Conservation (phyloP, 495 filamentous ascomycete species). For the Aspergillus funiculosus region DNA sequence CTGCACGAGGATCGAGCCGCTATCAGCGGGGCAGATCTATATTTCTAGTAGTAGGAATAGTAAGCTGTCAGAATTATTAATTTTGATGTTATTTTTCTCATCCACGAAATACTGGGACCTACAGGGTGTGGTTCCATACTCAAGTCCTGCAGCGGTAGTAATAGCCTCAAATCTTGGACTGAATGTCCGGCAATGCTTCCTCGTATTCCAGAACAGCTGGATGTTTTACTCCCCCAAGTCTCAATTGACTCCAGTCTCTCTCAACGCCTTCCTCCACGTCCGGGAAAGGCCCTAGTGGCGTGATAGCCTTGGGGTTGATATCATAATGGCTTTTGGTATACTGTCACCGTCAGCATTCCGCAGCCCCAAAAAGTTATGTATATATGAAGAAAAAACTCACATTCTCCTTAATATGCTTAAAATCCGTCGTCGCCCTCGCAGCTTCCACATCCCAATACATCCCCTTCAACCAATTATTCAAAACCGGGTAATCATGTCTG, state of each 20-base stretch:
- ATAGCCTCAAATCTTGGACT: too few relatives aligned
- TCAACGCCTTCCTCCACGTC: conserved; percentile 49
- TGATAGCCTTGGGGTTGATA: conserved; percentile 59
- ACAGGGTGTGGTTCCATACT: too few relatives aligned
- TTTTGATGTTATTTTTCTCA: too few relatives aligned
- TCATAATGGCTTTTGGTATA: conserved; percentile 51
- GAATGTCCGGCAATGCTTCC: neutral
- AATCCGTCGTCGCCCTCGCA: conserved; percentile 50
- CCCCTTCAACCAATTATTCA: conserved; percentile 48
- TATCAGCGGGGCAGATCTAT: too few relatives aligned
- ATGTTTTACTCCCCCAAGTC: conserved; percentile 20
- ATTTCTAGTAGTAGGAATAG: too few relatives aligned
- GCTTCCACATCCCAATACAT: conserved; percentile 47
- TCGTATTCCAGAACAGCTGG: conserved; percentile 9
- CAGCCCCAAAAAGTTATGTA: too few relatives aligned
- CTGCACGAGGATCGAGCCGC: too few relatives aligned
- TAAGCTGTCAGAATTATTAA: too few relatives aligned
- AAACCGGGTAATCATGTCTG: conserved; percentile 46
- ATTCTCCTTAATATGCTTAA: conserved; percentile 56
- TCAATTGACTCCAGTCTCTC: conserved; percentile 33
- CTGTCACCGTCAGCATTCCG: conserved; percentile 22
- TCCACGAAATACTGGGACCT: too few relatives aligned
- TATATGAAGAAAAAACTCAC: conserved; percentile 34
- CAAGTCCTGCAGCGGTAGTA: too few relatives aligned
- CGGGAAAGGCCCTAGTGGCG: conserved; percentile 60